A percentile compares a stretch with the other conserved stretches of the same genome.
These are phyloP conservation scores for Podaxis mareebaensis DNA, from an alignment of 768 basidiomycete species.

Conservation along the genomic window DNA sequence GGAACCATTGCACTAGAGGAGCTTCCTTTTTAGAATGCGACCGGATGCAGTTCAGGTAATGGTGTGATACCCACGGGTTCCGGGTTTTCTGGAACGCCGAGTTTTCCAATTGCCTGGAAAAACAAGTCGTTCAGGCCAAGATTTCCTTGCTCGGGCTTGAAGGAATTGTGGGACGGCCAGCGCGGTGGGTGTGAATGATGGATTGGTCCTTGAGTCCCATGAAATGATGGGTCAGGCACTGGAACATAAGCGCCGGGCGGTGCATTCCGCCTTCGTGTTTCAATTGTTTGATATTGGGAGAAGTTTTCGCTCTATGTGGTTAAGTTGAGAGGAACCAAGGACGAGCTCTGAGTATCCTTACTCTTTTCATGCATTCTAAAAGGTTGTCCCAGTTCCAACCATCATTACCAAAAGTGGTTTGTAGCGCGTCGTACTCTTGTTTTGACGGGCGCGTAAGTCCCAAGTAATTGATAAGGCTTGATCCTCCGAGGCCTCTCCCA, in stretches of 20 bases:
- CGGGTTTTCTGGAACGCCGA: constrained; percentile 16
- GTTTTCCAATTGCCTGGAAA: constrained; percentile 10
- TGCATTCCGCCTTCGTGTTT: neutral
- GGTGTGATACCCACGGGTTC: constrained; percentile 13
- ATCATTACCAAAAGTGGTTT: constrained; percentile 17
- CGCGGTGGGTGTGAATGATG: constrained; percentile 13
- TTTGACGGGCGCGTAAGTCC: constrained; percentile 6
- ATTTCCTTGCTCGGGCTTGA: neutral
- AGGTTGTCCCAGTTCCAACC: constrained; percentile 24
- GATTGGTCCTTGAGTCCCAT: constrained; percentile 13
- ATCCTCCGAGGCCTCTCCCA: constrained; percentile 31
- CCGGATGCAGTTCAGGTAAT: too few relatives aligned
- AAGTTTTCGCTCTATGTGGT: neutral
- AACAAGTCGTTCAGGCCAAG: constrained; percentile 2
- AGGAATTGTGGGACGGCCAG: neutral
- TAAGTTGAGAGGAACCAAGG: neutral
- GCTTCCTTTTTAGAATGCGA: neutral
- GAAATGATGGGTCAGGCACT: neutral
- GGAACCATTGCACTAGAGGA: constrained; percentile 13
- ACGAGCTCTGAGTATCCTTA: neutral
- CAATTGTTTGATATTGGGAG: neutral
- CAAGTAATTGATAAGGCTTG: constrained; percentile 20
- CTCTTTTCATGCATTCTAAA: constrained; percentile 23
- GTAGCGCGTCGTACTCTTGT: constrained; percentile 19
- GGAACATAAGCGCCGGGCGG: constrained; percentile 1